Evolutionary conservation across 768 basidiomycete species (phyloP), one percentile per base, ranked within the genome.

Genomic region (Mycena belliarum): DNA sequence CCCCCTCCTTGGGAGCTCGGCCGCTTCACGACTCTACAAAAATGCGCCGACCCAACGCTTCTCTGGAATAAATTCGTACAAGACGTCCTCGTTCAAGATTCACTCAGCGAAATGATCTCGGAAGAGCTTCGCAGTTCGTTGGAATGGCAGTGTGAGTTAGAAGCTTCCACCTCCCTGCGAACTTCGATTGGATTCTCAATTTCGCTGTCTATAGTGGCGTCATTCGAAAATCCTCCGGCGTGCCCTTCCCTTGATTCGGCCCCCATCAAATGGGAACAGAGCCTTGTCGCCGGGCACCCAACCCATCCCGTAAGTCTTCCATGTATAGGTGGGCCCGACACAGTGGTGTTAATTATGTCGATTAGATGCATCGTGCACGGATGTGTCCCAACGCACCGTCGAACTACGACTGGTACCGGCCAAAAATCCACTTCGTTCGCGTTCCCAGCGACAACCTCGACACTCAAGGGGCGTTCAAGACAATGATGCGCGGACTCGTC

Each of bases 201-300:
- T n/a, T 16, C n/a, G 20, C 23, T 28, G 8, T 46, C 8, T 23
- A 14, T 41, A 82, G 80, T 70, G 23, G 51, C 70, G 6, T 68
- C 77, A 1, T 82, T 75, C 61, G 69, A 68, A 43, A 66, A 68
- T 42, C 80, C 81, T 18, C 76, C 80, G 2, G 47, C 21, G 33
- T 78, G 77, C 58, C 82, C 82, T 23, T 66, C 69, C 35, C 63
- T 81, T 38, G 56, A 61, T 20, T 80, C 79, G 20, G 49, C 74
- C 10, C 68, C 78, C 4, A 81, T 82, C 51, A 72, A 79, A 61
- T 85, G 82, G 80, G 83, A 85, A 63, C 83, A 85, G 64, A 82
- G 81, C 61, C 73, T 85, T 18, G 76, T 84, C 11, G 77, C 80
- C 18, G 83, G 83, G 2, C 83, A 85, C 67, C 83, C 83, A 23